Base-by-base conservation (phyloP, 176 grass and related monocot species). In the Melocanna baccifera region DNA sequence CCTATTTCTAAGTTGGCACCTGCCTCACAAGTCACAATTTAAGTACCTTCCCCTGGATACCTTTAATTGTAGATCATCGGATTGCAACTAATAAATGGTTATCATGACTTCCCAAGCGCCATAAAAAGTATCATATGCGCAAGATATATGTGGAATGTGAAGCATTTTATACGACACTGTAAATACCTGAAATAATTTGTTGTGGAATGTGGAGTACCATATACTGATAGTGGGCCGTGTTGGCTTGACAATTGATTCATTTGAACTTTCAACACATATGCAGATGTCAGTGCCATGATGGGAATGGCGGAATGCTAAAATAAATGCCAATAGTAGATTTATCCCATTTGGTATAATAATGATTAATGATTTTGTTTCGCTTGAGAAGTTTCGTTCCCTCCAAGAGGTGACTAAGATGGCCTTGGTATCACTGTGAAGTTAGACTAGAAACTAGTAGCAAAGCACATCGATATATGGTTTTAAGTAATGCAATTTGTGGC, bases 231-330 rank as follows among this genome's bases (percentile, higher is more conserved):
- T 61, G 64, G 0, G 12, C 74, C 40, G 57, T 83, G 75, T 62
- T 14, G 42, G 56, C 18, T 83, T 70, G 52, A 39, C 67, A 84
- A 65, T 56, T 56, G 45, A 20, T 83, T 71, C 28, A 19, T 41
- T 64, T 43, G 11, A 84, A 55, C 55, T 65, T 56, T 79, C 15
- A 66, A 56, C 48, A 79, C 11, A 66, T 67, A 63, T 66, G 25
- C 67, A 84, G 39, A 73, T 14, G 34, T 57, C 58, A 22, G 14
- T 46, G 4, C 39, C 30, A 66, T 63, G 56, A 42, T 73, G 3
- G 12, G 57, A 26, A 61, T 26, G 57, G 23, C 6, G 2, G 57
- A 42, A 50, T 36, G 43, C 67, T 40, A 62, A 72, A 40, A 66
- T 65, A 76, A 87, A 75, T 64, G 32, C 9, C 40, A 7, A 3